These are phyloP conservation scores for Carnegiea gigantea DNA, from an alignment of 179 eudicot genomes.

Conservation along the genomic window DNA sequence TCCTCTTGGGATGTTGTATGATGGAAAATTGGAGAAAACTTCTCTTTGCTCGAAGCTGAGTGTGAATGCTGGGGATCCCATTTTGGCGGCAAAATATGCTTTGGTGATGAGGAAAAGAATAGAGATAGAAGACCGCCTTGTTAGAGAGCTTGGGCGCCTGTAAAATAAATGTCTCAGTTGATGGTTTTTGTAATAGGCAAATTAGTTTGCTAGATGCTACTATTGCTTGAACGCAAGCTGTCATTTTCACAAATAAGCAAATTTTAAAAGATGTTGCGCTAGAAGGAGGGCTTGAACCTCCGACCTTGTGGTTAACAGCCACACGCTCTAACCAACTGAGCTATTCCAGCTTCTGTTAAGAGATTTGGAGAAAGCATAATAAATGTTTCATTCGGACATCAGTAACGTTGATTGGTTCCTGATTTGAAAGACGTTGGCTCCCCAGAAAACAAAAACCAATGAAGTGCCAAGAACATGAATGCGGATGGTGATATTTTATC, in stretches of 20 bases:
- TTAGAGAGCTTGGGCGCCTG: background rate
- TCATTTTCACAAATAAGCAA: background rate
- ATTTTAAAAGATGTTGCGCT: conserved; percentile 30
- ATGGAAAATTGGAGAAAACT: conserved; percentile 48
- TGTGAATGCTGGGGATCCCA: conserved; percentile 1
- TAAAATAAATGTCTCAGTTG: background rate
- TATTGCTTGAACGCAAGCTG: background rate
- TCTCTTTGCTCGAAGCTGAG: conserved; percentile 50
- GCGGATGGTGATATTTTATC: no score
- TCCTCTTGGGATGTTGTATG: conserved; percentile 45
- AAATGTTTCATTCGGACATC: no score
- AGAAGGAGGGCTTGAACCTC: conserved; percentile 89
- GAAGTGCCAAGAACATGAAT: no score
- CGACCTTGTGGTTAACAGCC: conserved; percentile 96
- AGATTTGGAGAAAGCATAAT: no score
- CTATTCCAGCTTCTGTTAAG: conserved; percentile 54
- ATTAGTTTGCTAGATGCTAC: background rate
- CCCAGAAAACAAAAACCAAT: no score
- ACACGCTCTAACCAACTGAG: conserved; percentile 97
- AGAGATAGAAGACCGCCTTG: conserved; percentile 13
- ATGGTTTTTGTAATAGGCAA: background rate
- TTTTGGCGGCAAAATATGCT: conserved; percentile 4
- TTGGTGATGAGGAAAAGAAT: conserved; percentile 9
- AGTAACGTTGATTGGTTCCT: no score
- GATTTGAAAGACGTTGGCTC: no score